Evolutionary conservation across 177 flowering plant species (phyloP).

Genomic region (Vitis hybrid): DNA sequence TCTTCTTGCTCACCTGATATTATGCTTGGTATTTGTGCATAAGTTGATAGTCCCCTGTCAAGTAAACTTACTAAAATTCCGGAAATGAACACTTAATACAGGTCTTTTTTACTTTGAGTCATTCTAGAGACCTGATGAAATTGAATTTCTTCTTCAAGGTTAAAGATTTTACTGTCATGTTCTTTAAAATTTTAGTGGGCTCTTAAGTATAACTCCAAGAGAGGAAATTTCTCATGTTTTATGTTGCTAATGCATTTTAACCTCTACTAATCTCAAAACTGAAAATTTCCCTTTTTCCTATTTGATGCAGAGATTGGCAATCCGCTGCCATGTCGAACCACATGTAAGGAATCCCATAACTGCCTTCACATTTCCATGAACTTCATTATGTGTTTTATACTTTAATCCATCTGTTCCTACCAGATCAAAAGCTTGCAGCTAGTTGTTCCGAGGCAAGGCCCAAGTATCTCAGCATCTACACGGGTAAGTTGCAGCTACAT

Average conservation of each 20-base stretch:
- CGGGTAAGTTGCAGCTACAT: constrained; percentile 35
- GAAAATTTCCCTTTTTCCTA: background rate
- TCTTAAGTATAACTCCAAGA: no score
- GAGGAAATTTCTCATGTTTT: no score
- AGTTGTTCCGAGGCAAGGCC: constrained; percentile 61
- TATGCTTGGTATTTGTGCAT: no score
- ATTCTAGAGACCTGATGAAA: no score
- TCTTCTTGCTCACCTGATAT: no score
- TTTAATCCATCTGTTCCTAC: background rate
- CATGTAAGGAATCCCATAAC: constrained; percentile 32
- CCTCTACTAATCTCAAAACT: background rate
- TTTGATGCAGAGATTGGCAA: constrained; percentile 63
- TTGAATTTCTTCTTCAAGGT: no score
- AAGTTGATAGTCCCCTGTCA: no score
- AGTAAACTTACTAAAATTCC: no score
- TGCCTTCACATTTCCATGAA: background rate
- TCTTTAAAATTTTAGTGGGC: no score
- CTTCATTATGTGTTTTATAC: background rate
- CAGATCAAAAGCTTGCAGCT: constrained; percentile 69
- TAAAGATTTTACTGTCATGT: no score
- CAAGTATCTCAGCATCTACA: constrained; percentile 49
- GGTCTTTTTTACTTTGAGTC: no score
- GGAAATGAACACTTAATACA: no score
- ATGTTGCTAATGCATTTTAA: background rate
- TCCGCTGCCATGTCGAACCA: constrained; percentile 48